Evolutionary conservation across 805 yeast genomes (phyloP).

Genomic region (Pichia nakasei): DNA sequence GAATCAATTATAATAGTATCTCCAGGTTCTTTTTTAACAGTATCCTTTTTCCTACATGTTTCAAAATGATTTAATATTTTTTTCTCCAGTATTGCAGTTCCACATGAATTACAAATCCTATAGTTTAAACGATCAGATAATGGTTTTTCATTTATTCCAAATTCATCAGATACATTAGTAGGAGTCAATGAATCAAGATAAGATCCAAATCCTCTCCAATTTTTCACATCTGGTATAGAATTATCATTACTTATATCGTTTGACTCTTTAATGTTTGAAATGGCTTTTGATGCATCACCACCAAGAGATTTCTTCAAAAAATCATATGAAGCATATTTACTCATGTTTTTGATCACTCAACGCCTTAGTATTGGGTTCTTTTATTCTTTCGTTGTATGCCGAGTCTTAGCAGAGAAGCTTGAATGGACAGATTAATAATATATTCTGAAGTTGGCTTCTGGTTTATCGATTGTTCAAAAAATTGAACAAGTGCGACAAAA

Average conservation of each 20-base stretch:
- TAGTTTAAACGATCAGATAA: constrained; percentile 32
- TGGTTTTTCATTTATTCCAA: constrained; percentile 22
- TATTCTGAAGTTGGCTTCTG: too few species aligned
- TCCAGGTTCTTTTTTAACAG: not conserved
- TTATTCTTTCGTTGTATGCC: too few species aligned
- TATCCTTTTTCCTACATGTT: constrained; percentile 25
- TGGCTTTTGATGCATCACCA: not conserved
- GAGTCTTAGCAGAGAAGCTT: too few species aligned
- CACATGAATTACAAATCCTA: constrained; percentile 40
- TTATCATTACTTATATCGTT: not conserved
- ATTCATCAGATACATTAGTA: constrained; percentile 13
- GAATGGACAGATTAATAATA: too few species aligned
- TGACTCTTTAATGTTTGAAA: not conserved
- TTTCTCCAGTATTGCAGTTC: constrained; percentile 34
- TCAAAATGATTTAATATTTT: constrained; percentile 32
- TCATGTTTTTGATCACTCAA: not conserved
- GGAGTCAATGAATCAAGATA: constrained; percentile 28
- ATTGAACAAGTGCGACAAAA: too few species aligned
- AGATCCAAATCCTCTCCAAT: constrained; percentile 31
- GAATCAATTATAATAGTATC: not conserved
- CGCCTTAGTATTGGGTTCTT: too few species aligned
- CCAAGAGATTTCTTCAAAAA: not conserved
- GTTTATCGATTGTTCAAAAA: too few species aligned
- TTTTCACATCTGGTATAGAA: constrained; percentile 16
- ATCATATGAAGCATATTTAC: not conserved